Percentiles rank a stretch among this genome's conserved stretches.
These are phyloP conservation scores for Hyaloscypha variabilis DNA, from an alignment of 495 filamentous ascomycete genomes.

Conservation along the genomic window DNA sequence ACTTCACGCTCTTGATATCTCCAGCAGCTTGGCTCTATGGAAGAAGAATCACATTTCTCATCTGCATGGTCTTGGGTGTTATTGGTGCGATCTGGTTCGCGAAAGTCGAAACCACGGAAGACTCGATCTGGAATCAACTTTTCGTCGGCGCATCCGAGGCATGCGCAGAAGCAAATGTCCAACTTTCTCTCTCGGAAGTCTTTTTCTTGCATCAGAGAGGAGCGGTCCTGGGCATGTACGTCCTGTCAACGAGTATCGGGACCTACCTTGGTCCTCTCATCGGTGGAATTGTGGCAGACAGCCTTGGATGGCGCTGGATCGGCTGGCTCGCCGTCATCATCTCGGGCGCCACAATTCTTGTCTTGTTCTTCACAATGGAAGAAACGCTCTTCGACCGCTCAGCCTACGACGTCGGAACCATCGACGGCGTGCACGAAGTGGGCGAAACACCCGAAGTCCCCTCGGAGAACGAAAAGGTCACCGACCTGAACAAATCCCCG, in stretches of 20 bases:
- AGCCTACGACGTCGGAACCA: conserved; percentile 5
- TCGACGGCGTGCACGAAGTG: conserved; percentile 13
- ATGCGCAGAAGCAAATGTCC: conserved; percentile 19
- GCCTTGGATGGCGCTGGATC: conserved; percentile 79
- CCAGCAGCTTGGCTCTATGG: conserved; percentile 20
- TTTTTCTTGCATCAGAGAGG: conserved; percentile 22
- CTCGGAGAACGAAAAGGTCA: conserved; percentile 1
- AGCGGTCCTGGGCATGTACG: conserved; percentile 16
- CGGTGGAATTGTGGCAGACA: conserved; percentile 66
- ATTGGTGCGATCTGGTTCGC: conserved; percentile 23
- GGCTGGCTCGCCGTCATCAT: conserved; percentile 82
- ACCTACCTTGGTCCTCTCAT: conserved; percentile 80
- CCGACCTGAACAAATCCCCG: not conserved
- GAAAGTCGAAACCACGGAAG: conserved; percentile 5
- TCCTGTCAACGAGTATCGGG: conserved; percentile 47
- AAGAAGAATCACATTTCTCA: conserved; percentile 20
- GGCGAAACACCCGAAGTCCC: not conserved
- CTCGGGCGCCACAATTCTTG: conserved; percentile 60
- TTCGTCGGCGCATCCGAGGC: conserved; percentile 21
- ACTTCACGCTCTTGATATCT: conserved; percentile 11
- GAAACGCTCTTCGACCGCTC: conserved; percentile 21
- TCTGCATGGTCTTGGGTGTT: conserved; percentile 13
- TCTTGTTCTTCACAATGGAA: conserved; percentile 59
- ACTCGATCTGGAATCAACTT: conserved; percentile 22
- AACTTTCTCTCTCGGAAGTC: conserved; percentile 21